Evolutionary conservation across 139 green algal species (phyloP).

Genomic region (Penium margaritaceum): DNA sequence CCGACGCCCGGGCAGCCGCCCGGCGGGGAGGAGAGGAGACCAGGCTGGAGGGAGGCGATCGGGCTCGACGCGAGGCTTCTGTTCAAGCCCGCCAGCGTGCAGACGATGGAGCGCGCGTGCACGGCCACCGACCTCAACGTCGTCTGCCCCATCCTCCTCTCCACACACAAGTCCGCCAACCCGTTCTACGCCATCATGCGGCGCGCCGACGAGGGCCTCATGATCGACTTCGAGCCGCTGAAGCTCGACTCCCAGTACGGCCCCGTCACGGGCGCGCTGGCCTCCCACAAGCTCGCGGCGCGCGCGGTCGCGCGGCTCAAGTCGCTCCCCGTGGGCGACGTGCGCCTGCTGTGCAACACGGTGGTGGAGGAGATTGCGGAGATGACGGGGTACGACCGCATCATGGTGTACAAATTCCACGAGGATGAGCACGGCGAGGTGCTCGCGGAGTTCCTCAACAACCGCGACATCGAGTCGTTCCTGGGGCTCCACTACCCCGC

Average conservation of each 20-base stretch:
- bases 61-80: not conserved
- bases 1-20: too few relatives aligned
- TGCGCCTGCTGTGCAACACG: constrained; percentile 27
- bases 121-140: constrained; percentile 6
- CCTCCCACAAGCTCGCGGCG: constrained; percentile 33
- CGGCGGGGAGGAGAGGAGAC: too few relatives aligned
- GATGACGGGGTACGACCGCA: constrained; percentile 43
- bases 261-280: constrained; percentile 17
- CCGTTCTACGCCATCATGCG: constrained; percentile 28
- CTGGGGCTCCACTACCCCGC: constrained; percentile 49
- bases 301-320: constrained; percentile 18
- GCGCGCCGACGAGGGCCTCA: not conserved
- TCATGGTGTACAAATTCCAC: constrained; percentile 50
- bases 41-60: not conserved
- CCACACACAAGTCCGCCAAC: not conserved
- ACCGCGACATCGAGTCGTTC: constrained; percentile 12
- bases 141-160: constrained; percentile 13
- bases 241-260: constrained; percentile 1
- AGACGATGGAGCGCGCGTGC: not conserved
- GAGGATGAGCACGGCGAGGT: constrained; percentile 47
- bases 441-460: constrained; percentile 25
- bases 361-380: constrained; percentile 41
- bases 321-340: constrained; percentile 14
- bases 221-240: constrained; percentile 26
- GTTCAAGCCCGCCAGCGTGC: not conserved